Percentiles rank a stretch among this genome's conserved stretches.
Conservation (phyloP, 768 basidiomycete species). For the Boletus fagicola region DNA sequence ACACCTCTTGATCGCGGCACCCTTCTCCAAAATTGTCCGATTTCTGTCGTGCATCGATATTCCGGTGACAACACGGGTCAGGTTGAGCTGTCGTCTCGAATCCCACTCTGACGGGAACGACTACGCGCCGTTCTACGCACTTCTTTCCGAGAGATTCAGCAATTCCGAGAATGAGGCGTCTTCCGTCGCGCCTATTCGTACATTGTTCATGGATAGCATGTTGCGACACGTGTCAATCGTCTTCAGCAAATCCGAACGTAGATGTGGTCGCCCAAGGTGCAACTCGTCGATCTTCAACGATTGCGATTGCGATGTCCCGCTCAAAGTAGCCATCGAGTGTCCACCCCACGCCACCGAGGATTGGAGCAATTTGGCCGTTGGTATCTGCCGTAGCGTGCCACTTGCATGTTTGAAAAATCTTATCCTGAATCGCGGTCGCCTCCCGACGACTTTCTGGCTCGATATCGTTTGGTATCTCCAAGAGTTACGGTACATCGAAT, state of each 20-base stretch:
- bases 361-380: neutral
- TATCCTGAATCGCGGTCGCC: neutral
- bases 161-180: neutral
- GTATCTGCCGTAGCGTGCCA: neutral
- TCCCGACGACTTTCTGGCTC: neutral
- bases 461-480: neutral
- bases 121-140: neutral
- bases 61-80: neutral
- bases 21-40: neutral
- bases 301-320: neutral
- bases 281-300: neutral
- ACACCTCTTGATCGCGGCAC: neutral
- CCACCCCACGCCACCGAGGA: too few relatives aligned
- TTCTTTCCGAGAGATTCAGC: neutral
- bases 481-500: too few relatives aligned
- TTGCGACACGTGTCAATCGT: neutral
- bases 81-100: neutral
- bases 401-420: neutral
- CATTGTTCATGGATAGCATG: neutral
- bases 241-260: neutral
- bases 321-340: neutral
- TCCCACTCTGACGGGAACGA: neutral
- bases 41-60: neutral
- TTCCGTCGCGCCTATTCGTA: neutral
- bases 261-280: neutral